Evolutionary conservation across 495 filamentous ascomycete species (phyloP), one percentile per base, ranked within the genome.

Genomic region (Hyaloscypha bicolor): DNA sequence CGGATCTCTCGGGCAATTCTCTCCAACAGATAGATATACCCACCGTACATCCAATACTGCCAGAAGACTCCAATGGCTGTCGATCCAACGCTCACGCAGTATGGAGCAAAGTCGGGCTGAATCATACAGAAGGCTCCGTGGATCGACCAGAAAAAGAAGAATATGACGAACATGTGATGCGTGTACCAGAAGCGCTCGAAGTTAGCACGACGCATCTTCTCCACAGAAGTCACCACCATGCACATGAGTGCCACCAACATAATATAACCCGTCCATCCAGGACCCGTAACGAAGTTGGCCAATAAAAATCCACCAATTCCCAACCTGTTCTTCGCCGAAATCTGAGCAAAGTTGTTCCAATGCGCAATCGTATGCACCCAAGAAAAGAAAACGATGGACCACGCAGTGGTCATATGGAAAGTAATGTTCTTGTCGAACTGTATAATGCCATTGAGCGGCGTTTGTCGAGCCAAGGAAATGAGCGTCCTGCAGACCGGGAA

Each of bases 111-210:
- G 76, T 93, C 90, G 39, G 90, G 84, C 75, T 89, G 90, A 69
- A 92, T 91, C 88, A 92, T 91, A 77, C 90, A 92, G 80, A 90
- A 93, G 45, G 87, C 86, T 59, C 90, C 90, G 76, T 93, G 91
- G 72, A 93, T 84, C 25, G 88, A 87, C 89, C 90, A 93, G 80
- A 93, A 90, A 64, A 93, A 80, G 79, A 93, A 92, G 82, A 93
- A 91, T 63, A 93, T 69, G 74, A 92, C 83, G 76, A 91, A 92
- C 67, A 92, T 82, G 76, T 91, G 90, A 71, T 93, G 90, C 14
- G 87, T 90, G 75, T 89, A 92, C 88, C 90, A 93, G 82, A 92
- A 93, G 52, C 88, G 87, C 74, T 91, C 90, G 75, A 90, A 92
- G 75, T 91, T 90, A 35, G 85, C 87, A 56, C 88, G 84, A 32